These are phyloP conservation scores for Scleromitrula shiraiana DNA, from an alignment of 2,329 filamentous ascomycete genomes.

Conservation along the genomic window DNA sequence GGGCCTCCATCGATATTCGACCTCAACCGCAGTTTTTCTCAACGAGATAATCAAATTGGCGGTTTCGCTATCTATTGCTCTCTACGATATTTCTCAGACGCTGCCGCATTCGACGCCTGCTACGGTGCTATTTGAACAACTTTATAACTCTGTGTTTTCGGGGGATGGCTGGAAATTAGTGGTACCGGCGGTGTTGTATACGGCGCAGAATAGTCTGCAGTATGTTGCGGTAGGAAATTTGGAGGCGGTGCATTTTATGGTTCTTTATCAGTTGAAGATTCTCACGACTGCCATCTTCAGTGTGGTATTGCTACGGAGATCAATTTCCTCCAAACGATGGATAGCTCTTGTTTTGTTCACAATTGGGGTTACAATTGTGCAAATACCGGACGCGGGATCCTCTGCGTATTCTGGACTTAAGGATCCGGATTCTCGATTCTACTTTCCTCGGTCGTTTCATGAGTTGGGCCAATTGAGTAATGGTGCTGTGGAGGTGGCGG, in stretches of 20 bases:
- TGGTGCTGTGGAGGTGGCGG: constrained; percentile 41
- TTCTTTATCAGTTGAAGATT: constrained; percentile 88
- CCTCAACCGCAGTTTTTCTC: constrained; percentile 88
- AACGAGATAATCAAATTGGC: constrained; percentile 88
- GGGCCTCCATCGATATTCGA: constrained; percentile 80
- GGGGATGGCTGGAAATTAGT: constrained; percentile 93
- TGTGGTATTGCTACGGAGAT: constrained; percentile 64
- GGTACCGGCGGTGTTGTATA: constrained; percentile 81
- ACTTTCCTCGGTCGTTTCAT: constrained; percentile 73
- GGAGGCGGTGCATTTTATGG: constrained; percentile 87
- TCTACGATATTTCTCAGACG: constrained; percentile 77
- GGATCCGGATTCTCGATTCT: constrained; percentile 46
- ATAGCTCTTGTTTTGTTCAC: constrained; percentile 70
- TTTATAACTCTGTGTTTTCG: constrained; percentile 74
- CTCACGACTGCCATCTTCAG: constrained; percentile 84
- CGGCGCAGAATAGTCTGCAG: constrained; percentile 86
- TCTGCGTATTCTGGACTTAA: constrained; percentile 53
- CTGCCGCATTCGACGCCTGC: constrained; percentile 72
- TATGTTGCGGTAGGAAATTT: constrained; percentile 88
- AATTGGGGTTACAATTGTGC: constrained; percentile 76
- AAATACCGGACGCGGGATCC: constrained; percentile 58
- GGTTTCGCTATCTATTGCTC: constrained; percentile 75
- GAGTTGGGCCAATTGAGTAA: constrained; percentile 60
- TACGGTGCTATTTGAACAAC: constrained; percentile 70
- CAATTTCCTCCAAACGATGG: constrained; percentile 69